Evolutionary conservation across 2,329 filamentous ascomycete species (phyloP).

Genomic region (Colletotrichum filicis): DNA sequence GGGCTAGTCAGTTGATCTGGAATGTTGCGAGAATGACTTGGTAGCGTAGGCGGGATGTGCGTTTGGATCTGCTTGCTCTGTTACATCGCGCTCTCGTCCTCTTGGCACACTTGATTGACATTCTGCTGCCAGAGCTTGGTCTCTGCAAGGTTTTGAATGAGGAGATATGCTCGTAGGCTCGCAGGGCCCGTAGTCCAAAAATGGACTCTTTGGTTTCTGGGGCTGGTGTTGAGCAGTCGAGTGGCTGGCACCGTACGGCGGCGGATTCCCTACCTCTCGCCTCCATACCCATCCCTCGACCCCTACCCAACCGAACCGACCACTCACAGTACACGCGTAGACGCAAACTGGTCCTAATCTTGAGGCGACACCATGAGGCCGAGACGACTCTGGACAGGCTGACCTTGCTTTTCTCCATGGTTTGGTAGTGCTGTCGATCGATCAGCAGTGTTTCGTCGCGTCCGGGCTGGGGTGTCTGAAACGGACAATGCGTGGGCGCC

Average conservation of each 20-base stretch:
- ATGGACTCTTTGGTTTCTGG: constrained; percentile 5
- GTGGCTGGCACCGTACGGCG: neutral
- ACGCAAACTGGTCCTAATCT: neutral
- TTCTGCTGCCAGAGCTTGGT: neutral
- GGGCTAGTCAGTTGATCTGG: neutral
- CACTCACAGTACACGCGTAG: neutral
- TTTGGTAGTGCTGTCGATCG: constrained; percentile 27
- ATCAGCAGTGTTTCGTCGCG: constrained; percentile 33
- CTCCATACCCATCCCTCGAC: neutral
- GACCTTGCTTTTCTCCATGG: neutral
- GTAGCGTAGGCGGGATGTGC: neutral
- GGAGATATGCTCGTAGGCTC: neutral
- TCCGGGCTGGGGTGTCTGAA: constrained; percentile 33
- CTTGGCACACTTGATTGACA: neutral
- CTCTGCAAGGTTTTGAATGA: neutral
- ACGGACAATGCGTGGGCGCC: constrained; percentile 31
- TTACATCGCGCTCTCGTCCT: constrained; percentile 1
- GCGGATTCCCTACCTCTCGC: neutral
- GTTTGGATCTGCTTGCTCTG: constrained; percentile 5
- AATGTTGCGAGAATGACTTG: neutral
- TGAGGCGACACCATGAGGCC: neutral
- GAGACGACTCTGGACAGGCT: neutral
- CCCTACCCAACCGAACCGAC: neutral
- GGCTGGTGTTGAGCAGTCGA: neutral
- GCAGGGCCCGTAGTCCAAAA: neutral